Percentiles rank a stretch among this genome's conserved stretches.
phyloP scores from a whole-genome alignment of 202 grass and related monocot species.

The Zoysia matrella region DNA sequence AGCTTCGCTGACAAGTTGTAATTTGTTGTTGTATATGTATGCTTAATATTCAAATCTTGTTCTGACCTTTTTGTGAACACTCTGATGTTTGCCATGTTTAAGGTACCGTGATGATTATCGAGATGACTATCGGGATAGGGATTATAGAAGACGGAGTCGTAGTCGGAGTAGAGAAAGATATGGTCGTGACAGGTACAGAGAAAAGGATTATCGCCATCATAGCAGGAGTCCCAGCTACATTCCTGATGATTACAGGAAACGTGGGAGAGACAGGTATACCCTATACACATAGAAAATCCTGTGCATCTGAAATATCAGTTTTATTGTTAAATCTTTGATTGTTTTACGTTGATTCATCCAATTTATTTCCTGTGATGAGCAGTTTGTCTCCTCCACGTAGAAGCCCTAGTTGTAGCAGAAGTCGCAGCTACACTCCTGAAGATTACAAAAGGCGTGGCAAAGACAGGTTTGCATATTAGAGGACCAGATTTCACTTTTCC shows the following conservation, averaged over 20 bases:
- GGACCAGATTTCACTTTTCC: conserved; percentile 13
- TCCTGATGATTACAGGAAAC: conserved; percentile 62
- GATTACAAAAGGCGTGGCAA: conserved; percentile 48
- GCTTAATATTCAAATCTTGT: neutral
- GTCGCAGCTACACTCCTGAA: conserved; percentile 53
- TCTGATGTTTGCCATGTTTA: conserved; percentile 7
- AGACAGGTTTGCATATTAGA: conserved; percentile 48
- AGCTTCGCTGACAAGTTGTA: neutral
- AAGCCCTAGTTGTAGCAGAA: conserved; percentile 71
- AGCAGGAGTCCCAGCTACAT: conserved; percentile 72
- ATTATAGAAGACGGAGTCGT: conserved; percentile 59
- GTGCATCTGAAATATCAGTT: conserved; percentile 8
- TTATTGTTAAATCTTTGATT: conserved; percentile 24
- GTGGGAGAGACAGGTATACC: conserved; percentile 63
- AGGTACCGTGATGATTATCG: conserved; percentile 58
- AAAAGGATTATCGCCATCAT: conserved; percentile 54
- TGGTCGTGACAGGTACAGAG: conserved; percentile 57
- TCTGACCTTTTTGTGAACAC: conserved; percentile 6
- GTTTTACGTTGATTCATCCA: neutral
- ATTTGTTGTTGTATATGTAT: conserved; percentile 16
- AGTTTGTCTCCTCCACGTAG: conserved; percentile 45
- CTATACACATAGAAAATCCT: conserved; percentile 5
- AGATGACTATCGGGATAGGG: conserved; percentile 41
- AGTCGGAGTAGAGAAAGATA: conserved; percentile 62
- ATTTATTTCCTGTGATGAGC: conserved; percentile 24